A percentile compares a stretch with the other conserved stretches of the same genome.
These are phyloP conservation scores for Tripidium arundinaceum DNA, from an alignment of 202 grass and related monocot genomes.

Conservation along the genomic window DNA sequence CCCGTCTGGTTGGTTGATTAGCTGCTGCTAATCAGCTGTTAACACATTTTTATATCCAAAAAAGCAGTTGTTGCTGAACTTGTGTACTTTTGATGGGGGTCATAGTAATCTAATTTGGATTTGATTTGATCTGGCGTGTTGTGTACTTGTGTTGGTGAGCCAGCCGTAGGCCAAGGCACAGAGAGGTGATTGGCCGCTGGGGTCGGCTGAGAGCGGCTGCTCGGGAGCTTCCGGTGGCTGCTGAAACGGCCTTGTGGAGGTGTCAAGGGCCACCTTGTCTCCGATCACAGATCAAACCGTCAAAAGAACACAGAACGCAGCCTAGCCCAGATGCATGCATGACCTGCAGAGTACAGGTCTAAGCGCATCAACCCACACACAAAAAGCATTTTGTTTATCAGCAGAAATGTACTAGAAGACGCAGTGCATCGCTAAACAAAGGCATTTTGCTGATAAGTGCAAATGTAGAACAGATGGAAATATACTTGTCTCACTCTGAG, in stretches of 20 bases:
- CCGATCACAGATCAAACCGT: not conserved
- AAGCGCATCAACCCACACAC: not conserved
- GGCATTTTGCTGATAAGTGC: too few species aligned
- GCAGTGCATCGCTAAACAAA: too few species aligned
- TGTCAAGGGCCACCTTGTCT: constrained; percentile 22
- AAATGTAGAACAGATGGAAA: too few species aligned
- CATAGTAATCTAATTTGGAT: not conserved
- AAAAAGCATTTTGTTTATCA: too few species aligned
- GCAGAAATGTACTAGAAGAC: too few species aligned
- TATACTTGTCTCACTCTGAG: too few species aligned
- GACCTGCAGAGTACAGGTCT: not conserved
- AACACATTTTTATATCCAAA: not conserved
- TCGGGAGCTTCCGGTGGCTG: not conserved
- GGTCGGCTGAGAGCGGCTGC: not conserved
- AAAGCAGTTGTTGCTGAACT: not conserved
- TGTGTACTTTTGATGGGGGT: not conserved
- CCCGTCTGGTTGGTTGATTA: constrained; percentile 8
- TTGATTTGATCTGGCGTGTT: not conserved
- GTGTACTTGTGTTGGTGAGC: too few species aligned
- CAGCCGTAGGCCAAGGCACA: not conserved
- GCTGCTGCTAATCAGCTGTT: not conserved
- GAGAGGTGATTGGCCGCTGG: constrained; percentile 11
- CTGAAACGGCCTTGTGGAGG: too few species aligned
- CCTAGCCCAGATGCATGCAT: too few species aligned
- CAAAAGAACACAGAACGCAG: not conserved